A percentile compares a stretch with the other conserved stretches of the same genome.
Evolutionary conservation across 1,284 basidiomycete genomes (phyloP).

Genomic region (Volvariella surrecta): DNA sequence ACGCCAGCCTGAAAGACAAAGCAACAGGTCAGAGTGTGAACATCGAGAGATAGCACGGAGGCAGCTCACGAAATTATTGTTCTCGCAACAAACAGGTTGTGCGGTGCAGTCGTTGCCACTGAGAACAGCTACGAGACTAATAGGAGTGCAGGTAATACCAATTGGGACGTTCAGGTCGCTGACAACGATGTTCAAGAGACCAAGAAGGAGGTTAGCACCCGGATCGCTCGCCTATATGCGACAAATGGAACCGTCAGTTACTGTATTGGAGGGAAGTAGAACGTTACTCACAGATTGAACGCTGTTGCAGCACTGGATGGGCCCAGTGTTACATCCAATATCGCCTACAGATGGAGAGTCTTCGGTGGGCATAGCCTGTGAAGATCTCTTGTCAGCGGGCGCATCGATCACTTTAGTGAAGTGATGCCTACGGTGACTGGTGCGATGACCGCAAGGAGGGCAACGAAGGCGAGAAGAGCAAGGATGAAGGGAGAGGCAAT

Average conservation of each 20-base stretch:
- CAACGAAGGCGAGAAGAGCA: conserved; percentile 11
- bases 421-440: conserved; percentile 5
- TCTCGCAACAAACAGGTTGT: conserved; percentile 19
- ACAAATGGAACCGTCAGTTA: conserved; percentile 7
- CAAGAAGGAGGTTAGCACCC: conserved; percentile 3
- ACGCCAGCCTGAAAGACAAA: conserved; percentile 12
- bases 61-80: conserved; percentile 16
- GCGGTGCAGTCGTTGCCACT: conserved; percentile 13
- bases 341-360: not conserved
- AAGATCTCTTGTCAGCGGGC: too few species aligned
- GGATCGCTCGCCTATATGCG: too few species aligned
- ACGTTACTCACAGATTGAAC: conserved; percentile 8
- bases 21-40: not conserved
- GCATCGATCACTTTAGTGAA: too few species aligned
- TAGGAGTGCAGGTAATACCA: conserved; percentile 12
- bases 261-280: not conserved
- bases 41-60: not conserved
- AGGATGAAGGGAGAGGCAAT: conserved; percentile 9
- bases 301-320: conserved; percentile 14
- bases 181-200: not conserved
- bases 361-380: too few species aligned
- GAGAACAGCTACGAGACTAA: conserved; percentile 14
- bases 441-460: conserved; percentile 11
- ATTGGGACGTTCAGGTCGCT: not conserved
- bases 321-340: conserved; percentile 14